These are phyloP conservation scores for Neofusicoccum ribis DNA, from an alignment of 2,329 filamentous ascomycete genomes.

Conservation along the genomic window DNA sequence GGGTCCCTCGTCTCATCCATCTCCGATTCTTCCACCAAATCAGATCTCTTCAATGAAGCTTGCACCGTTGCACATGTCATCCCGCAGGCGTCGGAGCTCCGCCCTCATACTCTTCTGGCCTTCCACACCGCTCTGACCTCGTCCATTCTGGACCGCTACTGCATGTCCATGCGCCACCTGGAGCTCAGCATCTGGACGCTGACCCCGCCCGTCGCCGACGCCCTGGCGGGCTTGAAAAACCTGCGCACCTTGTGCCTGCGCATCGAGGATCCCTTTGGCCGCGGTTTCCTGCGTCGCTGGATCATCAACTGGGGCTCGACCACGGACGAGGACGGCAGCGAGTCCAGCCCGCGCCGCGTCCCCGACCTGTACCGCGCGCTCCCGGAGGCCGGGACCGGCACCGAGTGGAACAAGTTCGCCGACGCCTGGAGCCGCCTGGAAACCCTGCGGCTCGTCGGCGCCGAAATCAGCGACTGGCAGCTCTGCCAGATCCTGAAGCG, in stretches of 20 bases:
- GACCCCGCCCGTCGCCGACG: conserved; percentile 27
- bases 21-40: neutral
- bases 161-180: conserved; percentile 28
- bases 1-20: neutral
- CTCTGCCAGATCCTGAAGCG: conserved; percentile 25
- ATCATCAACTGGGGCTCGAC: conserved; percentile 19
- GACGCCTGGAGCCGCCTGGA: conserved; percentile 23
- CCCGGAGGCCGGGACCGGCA: conserved; percentile 14
- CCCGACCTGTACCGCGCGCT: conserved; percentile 25
- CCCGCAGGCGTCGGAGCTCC: conserved; percentile 16
- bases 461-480: conserved; percentile 24
- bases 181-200: conserved; percentile 34
- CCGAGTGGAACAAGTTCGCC: conserved; percentile 19
- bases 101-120: conserved; percentile 15
- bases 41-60: conserved; percentile 5
- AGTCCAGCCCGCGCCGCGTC: conserved; percentile 14
- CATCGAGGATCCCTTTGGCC: conserved; percentile 27
- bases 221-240: conserved; percentile 25
- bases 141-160: conserved; percentile 30
- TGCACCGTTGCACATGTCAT: conserved; percentile 18
- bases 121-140: conserved; percentile 33
- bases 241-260: conserved; percentile 29
- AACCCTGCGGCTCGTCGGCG: conserved; percentile 28
- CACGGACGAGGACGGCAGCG: neutral
- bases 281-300: conserved; percentile 22